A percentile compares a stretch with the other conserved stretches of the same genome.
These are phyloP conservation scores for Xylaria sp. DNA, from an alignment of 2,329 filamentous ascomycete genomes.

Conservation along the genomic window DNA sequence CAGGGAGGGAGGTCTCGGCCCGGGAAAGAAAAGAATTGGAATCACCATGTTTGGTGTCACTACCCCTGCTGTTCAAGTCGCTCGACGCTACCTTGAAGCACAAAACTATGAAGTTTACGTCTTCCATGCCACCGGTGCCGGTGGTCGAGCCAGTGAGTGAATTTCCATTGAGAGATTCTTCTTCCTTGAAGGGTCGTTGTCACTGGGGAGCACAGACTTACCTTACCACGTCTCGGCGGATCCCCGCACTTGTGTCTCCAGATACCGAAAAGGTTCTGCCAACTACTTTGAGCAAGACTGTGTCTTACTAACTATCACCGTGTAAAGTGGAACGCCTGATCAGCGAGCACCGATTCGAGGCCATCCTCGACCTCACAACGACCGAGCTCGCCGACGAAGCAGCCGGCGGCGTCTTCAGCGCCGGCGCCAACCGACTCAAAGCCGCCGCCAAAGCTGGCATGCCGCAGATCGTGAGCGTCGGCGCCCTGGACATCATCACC, in stretches of 20 bases:
- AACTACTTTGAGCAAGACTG: not conserved
- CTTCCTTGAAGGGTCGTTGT: too few relatives aligned
- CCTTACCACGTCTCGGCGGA: too few relatives aligned
- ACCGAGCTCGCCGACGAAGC: conserved; percentile 62
- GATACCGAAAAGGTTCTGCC: too few relatives aligned
- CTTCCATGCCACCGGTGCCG: conserved; percentile 66
- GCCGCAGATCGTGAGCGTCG: conserved; percentile 47
- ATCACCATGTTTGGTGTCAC: conserved; percentile 74
- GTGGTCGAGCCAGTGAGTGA: conserved; percentile 50
- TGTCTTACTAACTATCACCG: not conserved
- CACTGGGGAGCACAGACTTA: too few relatives aligned
- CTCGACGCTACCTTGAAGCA: conserved; percentile 46
- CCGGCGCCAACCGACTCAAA: conserved; percentile 51
- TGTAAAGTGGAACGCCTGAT: conserved; percentile 55
- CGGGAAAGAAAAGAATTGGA: conserved; percentile 45
- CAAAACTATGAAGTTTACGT: conserved; percentile 53
- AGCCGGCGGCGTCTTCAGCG: conserved; percentile 58
- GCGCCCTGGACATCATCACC: conserved; percentile 47
- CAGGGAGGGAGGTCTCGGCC: not conserved
- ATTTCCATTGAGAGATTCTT: not conserved
- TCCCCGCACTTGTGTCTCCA: too few relatives aligned
- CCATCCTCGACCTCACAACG: conserved; percentile 65
- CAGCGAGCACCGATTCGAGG: conserved; percentile 53
- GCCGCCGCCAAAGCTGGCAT: conserved; percentile 53
- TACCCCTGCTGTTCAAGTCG: conserved; percentile 56